These are phyloP conservation scores for Brassica cretica DNA, from an alignment of 345 rosid genomes.

Conservation along the genomic window DNA sequence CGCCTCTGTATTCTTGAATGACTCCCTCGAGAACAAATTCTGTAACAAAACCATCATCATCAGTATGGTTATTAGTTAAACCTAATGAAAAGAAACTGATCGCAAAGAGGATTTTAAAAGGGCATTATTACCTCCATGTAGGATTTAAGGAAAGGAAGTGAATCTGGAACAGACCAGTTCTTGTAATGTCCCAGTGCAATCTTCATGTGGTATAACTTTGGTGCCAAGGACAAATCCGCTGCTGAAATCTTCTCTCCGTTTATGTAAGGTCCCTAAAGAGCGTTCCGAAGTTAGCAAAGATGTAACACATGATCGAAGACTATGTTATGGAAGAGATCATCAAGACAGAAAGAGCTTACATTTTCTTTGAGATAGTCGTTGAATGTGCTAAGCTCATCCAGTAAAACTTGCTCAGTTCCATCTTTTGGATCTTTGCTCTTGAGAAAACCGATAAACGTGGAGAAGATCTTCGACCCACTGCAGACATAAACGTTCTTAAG, in stretches of 20 bases:
- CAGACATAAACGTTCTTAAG: constrained; percentile 31
- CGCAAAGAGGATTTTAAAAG: neutral
- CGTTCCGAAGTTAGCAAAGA: constrained; percentile 15
- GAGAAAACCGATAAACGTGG: constrained; percentile 84
- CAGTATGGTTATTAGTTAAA: neutral
- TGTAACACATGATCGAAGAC: neutral
- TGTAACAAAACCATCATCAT: constrained; percentile 35
- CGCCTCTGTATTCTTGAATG: constrained; percentile 67
- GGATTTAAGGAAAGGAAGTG: constrained; percentile 62
- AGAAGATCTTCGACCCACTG: constrained; percentile 89
- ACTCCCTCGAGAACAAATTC: constrained; percentile 75
- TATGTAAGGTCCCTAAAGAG: constrained; percentile 74
- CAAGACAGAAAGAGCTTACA: constrained; percentile 45
- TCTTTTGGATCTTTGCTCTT: constrained; percentile 83
- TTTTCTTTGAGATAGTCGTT: constrained; percentile 64
- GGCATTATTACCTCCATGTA: constrained; percentile 71
- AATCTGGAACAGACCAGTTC: constrained; percentile 82
- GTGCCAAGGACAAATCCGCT: constrained; percentile 79
- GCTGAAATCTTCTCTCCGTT: constrained; percentile 83
- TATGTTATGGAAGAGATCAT: constrained; percentile 17
- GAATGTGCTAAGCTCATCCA: constrained; percentile 65
- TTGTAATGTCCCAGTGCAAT: constrained; percentile 86
- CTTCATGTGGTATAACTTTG: constrained; percentile 79
- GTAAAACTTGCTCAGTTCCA: constrained; percentile 79
- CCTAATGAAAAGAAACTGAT: neutral